Conservation (phyloP, 1,284 basidiomycete species). For the Ganoderma multipileum region DNA sequence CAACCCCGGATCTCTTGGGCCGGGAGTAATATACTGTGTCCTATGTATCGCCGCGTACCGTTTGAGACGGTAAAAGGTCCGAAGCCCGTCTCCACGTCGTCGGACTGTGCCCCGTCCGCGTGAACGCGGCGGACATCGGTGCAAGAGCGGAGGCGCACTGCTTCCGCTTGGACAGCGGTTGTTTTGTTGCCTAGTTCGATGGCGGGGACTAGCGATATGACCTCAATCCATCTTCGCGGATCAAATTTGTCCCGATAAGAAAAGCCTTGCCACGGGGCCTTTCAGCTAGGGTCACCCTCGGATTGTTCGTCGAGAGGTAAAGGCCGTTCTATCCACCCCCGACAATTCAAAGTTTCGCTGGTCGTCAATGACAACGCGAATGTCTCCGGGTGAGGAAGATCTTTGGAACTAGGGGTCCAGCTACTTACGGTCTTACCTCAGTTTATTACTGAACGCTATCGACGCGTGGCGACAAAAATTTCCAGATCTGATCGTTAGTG, state of each 20-base stretch:
- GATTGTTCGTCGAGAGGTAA: background rate
- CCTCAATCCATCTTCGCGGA: background rate
- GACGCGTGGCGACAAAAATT: background rate
- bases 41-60: background rate
- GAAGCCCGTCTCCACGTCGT: background rate
- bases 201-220: background rate
- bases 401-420: background rate
- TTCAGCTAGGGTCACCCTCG: background rate
- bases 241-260: background rate
- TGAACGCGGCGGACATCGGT: background rate
- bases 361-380: background rate
- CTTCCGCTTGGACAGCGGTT: background rate
- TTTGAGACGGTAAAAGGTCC: background rate
- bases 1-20: background rate
- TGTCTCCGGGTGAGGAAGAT: background rate
- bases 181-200: background rate
- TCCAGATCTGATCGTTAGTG: background rate
- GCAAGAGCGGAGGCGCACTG: background rate
- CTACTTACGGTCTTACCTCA: background rate
- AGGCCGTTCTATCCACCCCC: background rate
- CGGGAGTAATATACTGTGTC: background rate
- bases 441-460: background rate
- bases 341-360: background rate
- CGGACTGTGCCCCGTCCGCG: background rate
- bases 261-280: no score